These are phyloP conservation scores for Amaranthus cruentus DNA, from an alignment of 148 eudicot genomes.

Conservation along the genomic window DNA sequence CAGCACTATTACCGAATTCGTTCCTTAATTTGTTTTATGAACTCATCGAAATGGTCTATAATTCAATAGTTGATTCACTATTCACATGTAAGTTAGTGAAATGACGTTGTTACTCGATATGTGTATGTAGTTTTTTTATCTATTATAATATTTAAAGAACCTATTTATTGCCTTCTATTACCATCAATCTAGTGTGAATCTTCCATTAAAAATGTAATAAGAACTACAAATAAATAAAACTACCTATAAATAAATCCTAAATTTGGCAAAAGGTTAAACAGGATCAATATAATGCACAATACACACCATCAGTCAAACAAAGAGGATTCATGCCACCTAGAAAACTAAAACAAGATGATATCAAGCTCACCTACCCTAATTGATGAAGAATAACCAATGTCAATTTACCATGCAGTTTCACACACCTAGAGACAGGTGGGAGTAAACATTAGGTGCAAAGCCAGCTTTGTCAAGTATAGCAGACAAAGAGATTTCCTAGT, in stretches of 20 bases:
- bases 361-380: not conserved
- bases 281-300: not conserved
- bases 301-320: not conserved
- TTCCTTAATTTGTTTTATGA: too few species aligned
- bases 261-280: not conserved
- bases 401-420: not conserved
- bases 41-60: too few species aligned
- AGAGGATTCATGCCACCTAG: not conserved
- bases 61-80: too few species aligned
- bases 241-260: not conserved
- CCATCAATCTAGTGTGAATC: not conserved
- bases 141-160: too few species aligned
- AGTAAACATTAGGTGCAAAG: not conserved
- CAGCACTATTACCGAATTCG: too few species aligned
- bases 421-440: not conserved
- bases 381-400: not conserved
- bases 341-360: not conserved
- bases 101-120: too few species aligned
- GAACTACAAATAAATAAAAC: too few species aligned
- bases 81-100: too few species aligned
- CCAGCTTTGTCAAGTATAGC: not conserved
- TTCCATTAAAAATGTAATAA: not conserved
- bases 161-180: not conserved
- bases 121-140: too few species aligned
- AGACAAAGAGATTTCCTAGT: not conserved